Evolutionary conservation across 306 rosid species (phyloP).

Genomic region (Carpinus fangiana): DNA sequence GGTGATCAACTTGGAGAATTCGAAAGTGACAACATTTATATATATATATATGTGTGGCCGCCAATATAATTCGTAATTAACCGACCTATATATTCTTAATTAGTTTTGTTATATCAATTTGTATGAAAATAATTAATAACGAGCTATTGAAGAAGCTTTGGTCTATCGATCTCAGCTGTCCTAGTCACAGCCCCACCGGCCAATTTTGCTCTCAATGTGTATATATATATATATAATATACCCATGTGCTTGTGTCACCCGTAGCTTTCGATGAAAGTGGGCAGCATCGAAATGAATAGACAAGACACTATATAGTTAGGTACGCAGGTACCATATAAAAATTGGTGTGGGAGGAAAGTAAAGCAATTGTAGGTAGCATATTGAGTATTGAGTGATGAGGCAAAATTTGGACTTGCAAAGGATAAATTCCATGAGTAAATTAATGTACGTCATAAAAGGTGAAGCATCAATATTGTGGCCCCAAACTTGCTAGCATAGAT

Average conservation of each 20-base stretch:
- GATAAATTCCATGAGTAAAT: too few relatives aligned
- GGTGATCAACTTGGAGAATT: neutral
- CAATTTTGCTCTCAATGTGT: neutral
- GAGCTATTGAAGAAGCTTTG: too few relatives aligned
- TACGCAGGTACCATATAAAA: neutral
- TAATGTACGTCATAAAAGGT: too few relatives aligned
- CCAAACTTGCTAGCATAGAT: too few relatives aligned
- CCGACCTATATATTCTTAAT: conserved; percentile 10
- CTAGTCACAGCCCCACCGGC: neutral
- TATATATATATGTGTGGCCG: neutral
- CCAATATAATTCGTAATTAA: conserved; percentile 3
- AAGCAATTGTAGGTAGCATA: too few relatives aligned
- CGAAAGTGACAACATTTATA: neutral
- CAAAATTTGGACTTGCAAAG: too few relatives aligned
- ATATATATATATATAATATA: neutral
- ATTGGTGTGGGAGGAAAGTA: neutral
- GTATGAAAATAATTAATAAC: too few relatives aligned
- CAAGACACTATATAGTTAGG: neutral
- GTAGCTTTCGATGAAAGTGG: neutral
- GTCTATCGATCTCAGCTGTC: neutral
- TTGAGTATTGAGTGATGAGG: too few relatives aligned
- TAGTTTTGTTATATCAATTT: too few relatives aligned
- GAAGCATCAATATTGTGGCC: too few relatives aligned
- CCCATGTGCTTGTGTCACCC: neutral
- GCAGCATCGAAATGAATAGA: neutral